Conservation (phyloP, 2,329 filamentous ascomycete genomes). For the Pseudogymnoascus sp. region DNA sequence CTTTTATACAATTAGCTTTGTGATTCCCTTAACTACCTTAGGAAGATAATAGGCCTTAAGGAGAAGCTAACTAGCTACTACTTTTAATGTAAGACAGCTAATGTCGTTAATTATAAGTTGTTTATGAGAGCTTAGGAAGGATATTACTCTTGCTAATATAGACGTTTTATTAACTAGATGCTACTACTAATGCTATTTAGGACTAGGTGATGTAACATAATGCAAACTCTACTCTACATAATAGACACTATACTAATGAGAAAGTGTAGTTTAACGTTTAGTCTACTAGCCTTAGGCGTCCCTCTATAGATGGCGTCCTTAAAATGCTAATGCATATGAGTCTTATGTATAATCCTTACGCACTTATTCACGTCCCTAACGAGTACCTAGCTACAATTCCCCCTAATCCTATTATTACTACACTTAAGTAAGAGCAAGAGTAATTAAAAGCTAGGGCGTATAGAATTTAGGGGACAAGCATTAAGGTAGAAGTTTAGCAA, state of each 20-base stretch:
- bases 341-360: constrained; percentile 8
- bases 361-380: constrained; percentile 2
- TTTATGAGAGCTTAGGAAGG: not conserved
- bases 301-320: too few relatives aligned
- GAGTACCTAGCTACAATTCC: too few relatives aligned
- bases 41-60: constrained; percentile 10
- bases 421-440: constrained; percentile 4
- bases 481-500: constrained; percentile 4
- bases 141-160: constrained; percentile 1
- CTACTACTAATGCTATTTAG: too few relatives aligned
- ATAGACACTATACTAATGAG: too few relatives aligned
- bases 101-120: constrained; percentile 19
- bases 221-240: too few relatives aligned
- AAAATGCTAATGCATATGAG: constrained; percentile 8
- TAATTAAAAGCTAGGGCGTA: constrained; percentile 7
- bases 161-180: not conserved
- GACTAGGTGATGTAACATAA: too few relatives aligned
- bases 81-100: constrained; percentile 16
- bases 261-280: too few relatives aligned
- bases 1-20: constrained; percentile 5
- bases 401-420: not conserved
- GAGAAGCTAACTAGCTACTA: constrained; percentile 18
- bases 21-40: constrained; percentile 13
- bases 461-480: not conserved
- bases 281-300: too few relatives aligned